Percentiles rank a stretch among this genome's conserved stretches.
Evolutionary conservation across 108 stramenopile genomes (phyloP).

Genomic region (Nitzschia inconspicua): DNA sequence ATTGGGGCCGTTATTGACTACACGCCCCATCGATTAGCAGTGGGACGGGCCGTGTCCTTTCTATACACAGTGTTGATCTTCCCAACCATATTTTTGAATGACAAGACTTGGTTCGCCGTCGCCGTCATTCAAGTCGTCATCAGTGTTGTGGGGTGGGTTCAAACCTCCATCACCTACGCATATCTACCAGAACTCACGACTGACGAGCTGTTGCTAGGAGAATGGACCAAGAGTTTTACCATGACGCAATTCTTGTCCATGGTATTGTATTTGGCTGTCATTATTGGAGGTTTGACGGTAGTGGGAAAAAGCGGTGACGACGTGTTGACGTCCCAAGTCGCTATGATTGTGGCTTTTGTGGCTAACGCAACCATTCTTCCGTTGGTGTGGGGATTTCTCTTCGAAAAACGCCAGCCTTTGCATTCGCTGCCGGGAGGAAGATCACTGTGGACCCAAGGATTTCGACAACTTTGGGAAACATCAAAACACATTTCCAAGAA

Average conservation of each 20-base stretch:
- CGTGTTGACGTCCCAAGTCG: slow-evolving; percentile 37
- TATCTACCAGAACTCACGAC: slow-evolving; percentile 75
- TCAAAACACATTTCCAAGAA: slow-evolving; percentile 23
- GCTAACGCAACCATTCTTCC: slow-evolving; percentile 22
- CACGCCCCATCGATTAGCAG: slow-evolving; percentile 45
- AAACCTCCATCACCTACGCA: slow-evolving; percentile 58
- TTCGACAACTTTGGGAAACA: slow-evolving; percentile 39
- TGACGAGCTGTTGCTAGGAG: slow-evolving; percentile 42
- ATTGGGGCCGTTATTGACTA: slow-evolving; percentile 78
- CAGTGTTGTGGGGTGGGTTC: slow-evolving; percentile 63
- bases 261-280: slow-evolving; percentile 41
- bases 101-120: slow-evolving; percentile 53
- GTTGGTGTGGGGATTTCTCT: slow-evolving; percentile 47
- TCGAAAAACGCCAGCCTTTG: slow-evolving; percentile 39
- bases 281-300: slow-evolving; percentile 33
- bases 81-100: slow-evolving; percentile 50
- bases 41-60: slow-evolving; percentile 43
- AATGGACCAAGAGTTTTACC: slow-evolving; percentile 55
- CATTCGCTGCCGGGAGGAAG: slow-evolving; percentile 33
- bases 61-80: slow-evolving; percentile 42
- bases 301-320: slow-evolving; percentile 34
- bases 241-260: slow-evolving; percentile 46
- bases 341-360: slow-evolving; percentile 39
- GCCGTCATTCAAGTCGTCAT: slow-evolving; percentile 38
- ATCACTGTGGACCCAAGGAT: slow-evolving; percentile 42